These are phyloP conservation scores for Moelleriella libera DNA, from an alignment of 2,329 filamentous ascomycete species.

Conservation along the genomic window DNA sequence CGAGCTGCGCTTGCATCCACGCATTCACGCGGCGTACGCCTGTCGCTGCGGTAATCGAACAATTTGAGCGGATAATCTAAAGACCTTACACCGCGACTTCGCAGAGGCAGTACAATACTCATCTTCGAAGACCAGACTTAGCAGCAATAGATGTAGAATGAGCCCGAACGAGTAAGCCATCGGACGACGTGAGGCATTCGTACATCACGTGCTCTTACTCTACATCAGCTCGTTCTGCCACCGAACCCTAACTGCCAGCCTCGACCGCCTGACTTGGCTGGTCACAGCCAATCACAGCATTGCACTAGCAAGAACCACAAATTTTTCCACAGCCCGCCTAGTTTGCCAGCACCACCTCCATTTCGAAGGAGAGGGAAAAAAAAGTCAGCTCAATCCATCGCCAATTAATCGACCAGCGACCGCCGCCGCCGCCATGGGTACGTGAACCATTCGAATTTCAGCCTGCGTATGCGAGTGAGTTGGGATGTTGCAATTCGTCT, in stretches of 20 bases:
- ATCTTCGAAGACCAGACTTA: too few species aligned
- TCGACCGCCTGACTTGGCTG: conserved; percentile 20
- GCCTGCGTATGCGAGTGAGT: conserved; percentile 37
- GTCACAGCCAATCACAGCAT: conserved; percentile 5
- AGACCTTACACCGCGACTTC: too few species aligned
- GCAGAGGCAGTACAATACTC: too few species aligned
- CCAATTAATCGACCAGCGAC: conserved; percentile 25
- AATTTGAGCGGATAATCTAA: too few species aligned
- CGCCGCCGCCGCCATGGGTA: conserved; percentile 49
- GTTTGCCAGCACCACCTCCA: not conserved
- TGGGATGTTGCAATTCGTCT: conserved; percentile 7
- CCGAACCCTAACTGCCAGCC: conserved; percentile 29
- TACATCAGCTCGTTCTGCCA: not conserved
- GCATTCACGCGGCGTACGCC: too few species aligned
- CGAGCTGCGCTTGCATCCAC: too few species aligned
- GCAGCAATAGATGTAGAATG: too few species aligned
- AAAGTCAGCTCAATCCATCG: conserved; percentile 13
- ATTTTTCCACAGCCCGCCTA: too few species aligned
- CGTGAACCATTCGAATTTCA: conserved; percentile 24
- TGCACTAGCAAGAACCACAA: not conserved
- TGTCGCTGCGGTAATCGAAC: too few species aligned
- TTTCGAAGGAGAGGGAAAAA: conserved; percentile 11
- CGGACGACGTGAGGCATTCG: too few species aligned
- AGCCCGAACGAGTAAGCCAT: too few species aligned
- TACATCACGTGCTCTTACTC: not conserved